Percentiles rank a stretch among this genome's conserved stretches.
phyloP scores from a whole-genome alignment of 2,329 filamentous ascomycete species.

The Macroventuria anomochaeta region DNA sequence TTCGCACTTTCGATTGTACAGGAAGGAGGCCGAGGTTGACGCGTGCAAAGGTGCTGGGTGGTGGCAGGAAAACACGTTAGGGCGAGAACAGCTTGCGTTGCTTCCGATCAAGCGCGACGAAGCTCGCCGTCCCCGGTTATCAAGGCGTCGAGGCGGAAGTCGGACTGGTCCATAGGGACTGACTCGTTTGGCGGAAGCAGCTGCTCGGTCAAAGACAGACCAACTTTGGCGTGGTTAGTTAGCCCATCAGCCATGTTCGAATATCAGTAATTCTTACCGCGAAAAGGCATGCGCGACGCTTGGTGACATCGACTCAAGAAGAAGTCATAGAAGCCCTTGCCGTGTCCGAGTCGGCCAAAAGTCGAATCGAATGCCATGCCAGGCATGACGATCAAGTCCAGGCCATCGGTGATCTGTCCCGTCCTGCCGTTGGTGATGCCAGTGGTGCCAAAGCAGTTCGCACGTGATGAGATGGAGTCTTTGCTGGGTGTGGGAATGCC shows the following conservation, averaged over 20 bases:
- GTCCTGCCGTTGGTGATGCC: slow-evolving; percentile 54
- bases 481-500: slow-evolving; percentile 86
- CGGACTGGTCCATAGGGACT: slow-evolving; percentile 77
- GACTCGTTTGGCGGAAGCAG: slow-evolving; percentile 69
- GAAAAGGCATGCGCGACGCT: slow-evolving; percentile 60
- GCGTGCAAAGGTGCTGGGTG: slow-evolving; percentile 5
- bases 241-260: slow-evolving; percentile 39
- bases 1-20: slow-evolving; percentile 14
- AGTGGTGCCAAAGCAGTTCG: slow-evolving; percentile 74
- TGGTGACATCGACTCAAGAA: slow-evolving; percentile 79
- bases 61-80: slow-evolving; percentile 2
- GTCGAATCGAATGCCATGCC: slow-evolving; percentile 86
- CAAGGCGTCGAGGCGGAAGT: slow-evolving; percentile 81
- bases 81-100: background rate
- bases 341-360: slow-evolving; percentile 84
- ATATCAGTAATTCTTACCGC: slow-evolving; percentile 59
- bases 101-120: slow-evolving; percentile 33
- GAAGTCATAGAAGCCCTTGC: slow-evolving; percentile 95
- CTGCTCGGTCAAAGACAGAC: slow-evolving; percentile 86
- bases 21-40: slow-evolving; percentile 7
- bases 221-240: slow-evolving; percentile 62
- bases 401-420: slow-evolving; percentile 45
- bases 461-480: slow-evolving; percentile 68
- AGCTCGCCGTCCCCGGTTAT: slow-evolving; percentile 72
- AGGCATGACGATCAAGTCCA: slow-evolving; percentile 90